Evolutionary conservation across 164 flowering plant species (phyloP), one percentile per base, ranked within the genome.

Genomic region (Chloranthus sessilifolius): DNA sequence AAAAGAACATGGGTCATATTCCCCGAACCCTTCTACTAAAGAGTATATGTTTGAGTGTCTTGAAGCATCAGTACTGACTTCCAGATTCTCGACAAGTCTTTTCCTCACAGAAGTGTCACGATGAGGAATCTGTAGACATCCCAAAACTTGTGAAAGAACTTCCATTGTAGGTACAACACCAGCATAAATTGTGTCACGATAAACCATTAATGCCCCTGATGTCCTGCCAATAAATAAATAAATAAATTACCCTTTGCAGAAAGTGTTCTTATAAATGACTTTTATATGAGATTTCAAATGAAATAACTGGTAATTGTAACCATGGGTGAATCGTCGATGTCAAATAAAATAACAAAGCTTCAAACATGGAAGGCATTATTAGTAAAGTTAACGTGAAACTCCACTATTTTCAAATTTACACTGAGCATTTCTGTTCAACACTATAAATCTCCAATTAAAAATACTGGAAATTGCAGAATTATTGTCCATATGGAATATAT

Each of bases 11-110:
- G 92, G 81, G 46, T 88, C 96, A 53, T 83, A 91, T 65, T 88
- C 92, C 47, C 88, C 95, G 70, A 91, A 91, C 51, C 98, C 98
- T 64, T 88, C 88, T 36, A 88, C 52, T 66, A 88, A 48, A 19
- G 96, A 74, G 41, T 35, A 76, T 7, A 80, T 66, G 58, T 68
- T 88, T 56, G 81, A 62, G 38, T 20, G 36, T 65, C 55, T 75
- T 56, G 81, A 77, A 60, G 66, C 28, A 29, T 66, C 73, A 48
- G 50, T 58, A 49, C 43, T 55, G 29, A 77, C 69, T 50, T 79
- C 94, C 17, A 85, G 60, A 70, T 75, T 73, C 68, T 82, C 94
- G 50, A 78, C 59, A 26, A 88, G 70, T 52, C 76, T 82, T 24
- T 53, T 56, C 66, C 73, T 77, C 56, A 79, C 50, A 26, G 79